Conservation (phyloP, 2,329 filamentous ascomycete species). For the Epichloe sibirici region DNA sequence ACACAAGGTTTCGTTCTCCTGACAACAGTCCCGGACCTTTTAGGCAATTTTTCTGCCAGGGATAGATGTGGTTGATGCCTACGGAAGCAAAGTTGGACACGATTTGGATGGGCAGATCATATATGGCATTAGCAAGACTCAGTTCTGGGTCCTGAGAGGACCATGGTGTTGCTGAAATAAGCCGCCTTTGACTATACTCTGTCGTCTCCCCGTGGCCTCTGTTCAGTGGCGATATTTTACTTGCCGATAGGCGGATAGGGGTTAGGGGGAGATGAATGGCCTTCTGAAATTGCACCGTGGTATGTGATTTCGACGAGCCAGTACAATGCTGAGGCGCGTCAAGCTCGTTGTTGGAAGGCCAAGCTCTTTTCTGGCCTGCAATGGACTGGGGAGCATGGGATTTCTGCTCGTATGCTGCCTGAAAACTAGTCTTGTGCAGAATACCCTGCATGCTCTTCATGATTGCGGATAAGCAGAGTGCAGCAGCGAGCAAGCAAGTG, state of each 20-base stretch:
- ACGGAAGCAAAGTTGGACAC: constrained; percentile 52
- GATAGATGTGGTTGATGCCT: constrained; percentile 64
- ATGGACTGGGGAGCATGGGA: constrained; percentile 27
- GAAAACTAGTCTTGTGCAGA: constrained; percentile 39
- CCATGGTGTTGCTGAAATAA: constrained; percentile 41
- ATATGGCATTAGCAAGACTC: constrained; percentile 48
- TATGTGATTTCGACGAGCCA: background rate
- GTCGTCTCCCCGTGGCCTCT: constrained; percentile 19
- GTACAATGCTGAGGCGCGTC: background rate
- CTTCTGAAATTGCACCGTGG: constrained; percentile 20
- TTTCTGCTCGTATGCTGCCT: constrained; percentile 29
- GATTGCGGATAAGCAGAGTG: constrained; percentile 5
- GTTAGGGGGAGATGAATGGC: constrained; percentile 20
- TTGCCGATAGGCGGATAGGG: constrained; percentile 24
- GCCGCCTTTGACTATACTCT: constrained; percentile 45
- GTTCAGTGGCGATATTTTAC: constrained; percentile 30
- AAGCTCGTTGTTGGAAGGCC: constrained; percentile 13
- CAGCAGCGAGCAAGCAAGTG: background rate
- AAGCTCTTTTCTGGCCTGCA: constrained; percentile 36
- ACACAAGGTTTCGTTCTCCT: constrained; percentile 61
- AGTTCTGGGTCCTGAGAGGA: constrained; percentile 41
- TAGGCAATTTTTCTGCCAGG: constrained; percentile 68
- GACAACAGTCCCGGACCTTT: constrained; percentile 52
- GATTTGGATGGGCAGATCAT: constrained; percentile 47
- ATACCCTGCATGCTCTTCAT: constrained; percentile 30